Base-by-base conservation (phyloP, 2,329 filamentous ascomycete genomes). In the Venturia asperata region DNA sequence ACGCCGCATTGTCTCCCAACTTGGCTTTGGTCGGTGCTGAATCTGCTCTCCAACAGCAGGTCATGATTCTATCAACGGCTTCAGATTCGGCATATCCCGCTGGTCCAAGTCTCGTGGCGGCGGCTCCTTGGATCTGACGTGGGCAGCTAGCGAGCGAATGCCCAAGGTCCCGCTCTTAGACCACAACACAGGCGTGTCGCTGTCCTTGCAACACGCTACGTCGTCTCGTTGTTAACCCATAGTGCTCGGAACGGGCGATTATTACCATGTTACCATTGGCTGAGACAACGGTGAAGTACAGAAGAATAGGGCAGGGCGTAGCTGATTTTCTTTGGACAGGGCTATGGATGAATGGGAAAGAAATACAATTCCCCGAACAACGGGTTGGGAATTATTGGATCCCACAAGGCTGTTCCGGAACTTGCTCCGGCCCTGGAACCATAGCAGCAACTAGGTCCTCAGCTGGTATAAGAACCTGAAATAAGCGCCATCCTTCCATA, bases 321-420 rank as follows among this genome's bases (percentile, higher is more conserved):
- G 30, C 9, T 19, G 52, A 58, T 58, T 27, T n/a, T 58, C 27
- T 9, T 37, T 13, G 5, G n/a, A 37, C 52, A 58, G 27, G 30
- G 52, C 52, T 21, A 58, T 37, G 30, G 21, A 21, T 58, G 52
- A 58, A 58, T 58, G 52, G 52, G 52, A 37, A 58, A 39, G 52
- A 5, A 58, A 58, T 27, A 27, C 27, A 37, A 37, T 5, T 37
- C 30, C 52, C 52, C 30, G 52, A 58, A 37, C 15, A 37, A 58
- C 52, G 37, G 52, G 52, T 7, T 37, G 30, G 9, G 30, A 30
- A n/a, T 1, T 1, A 37, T 37, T 58, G 15, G 19, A 34, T 37
- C 6, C 30, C 30, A 27, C 30, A 19, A 13, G 17, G 27, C 30
- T 56, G 13, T 17, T 56, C 13, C 52, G 52, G 52, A 27, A 56